Evolutionary conservation across 345 rosid genomes (phyloP), one percentile per base, ranked within the genome.

Genomic region (Camelina neglecta): DNA sequence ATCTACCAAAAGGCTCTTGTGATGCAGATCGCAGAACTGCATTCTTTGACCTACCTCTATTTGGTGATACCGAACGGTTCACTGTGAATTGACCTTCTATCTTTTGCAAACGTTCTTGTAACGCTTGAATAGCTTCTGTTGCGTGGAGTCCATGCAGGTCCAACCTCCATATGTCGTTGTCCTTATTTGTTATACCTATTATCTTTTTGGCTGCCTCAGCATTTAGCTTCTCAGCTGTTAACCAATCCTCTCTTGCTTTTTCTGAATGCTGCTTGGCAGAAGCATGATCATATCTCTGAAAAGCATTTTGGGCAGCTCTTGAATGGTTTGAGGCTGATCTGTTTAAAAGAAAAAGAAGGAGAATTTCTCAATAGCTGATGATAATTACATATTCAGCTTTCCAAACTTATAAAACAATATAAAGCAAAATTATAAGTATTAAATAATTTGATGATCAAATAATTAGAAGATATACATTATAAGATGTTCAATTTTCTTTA

Each of bases 71-170:
- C 11, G 83, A 81, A 55, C 67, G 71, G 53, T 79, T 83, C 42
- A 73, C 72, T n/a, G 80, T 66, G 11, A 70, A 66, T 44, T 10
- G 87, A 60, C 67, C 74, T 83, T 92, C 96, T 16, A 95, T 82
- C 77, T 58, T 77, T 71, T 67, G 86, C 74, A 95, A 81, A 76
- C 79, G 93, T 56, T 91, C 89, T 75, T 85, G 85, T 84, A 92
- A 79, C 67, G 82, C 91, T 85, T 84, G 83, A 79, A 85, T 82
- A 65, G 98, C 99, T 89, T 95, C 98, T 50, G 84, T 79, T 61
- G 89, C 88, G 63, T 95, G 97, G 81, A 95, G 99, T 77, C 98
- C 98, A 77, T 92, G 98, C 64, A 95, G 84, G 76, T 94, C 99
- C 82, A 92, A 64, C 68, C 87, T 89, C 92, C 97, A 85, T 48